Evolutionary conservation across 768 basidiomycete species (phyloP).

Genomic region (Tulasnella sp.): DNA sequence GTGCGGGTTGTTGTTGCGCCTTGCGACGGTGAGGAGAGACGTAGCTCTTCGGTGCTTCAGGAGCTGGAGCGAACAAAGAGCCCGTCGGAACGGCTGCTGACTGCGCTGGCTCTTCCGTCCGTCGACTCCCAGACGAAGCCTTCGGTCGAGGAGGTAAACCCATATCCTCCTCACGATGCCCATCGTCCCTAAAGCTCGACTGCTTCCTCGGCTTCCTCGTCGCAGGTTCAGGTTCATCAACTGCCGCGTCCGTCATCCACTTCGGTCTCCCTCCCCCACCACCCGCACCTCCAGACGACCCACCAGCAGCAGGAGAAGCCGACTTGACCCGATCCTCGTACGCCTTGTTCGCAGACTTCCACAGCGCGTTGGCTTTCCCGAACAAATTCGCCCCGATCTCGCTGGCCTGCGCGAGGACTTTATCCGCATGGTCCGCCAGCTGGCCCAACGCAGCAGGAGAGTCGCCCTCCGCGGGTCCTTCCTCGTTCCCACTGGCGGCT

Average conservation of each 20-base stretch:
- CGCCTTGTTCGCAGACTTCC: constrained; percentile 67
- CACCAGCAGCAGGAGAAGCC: neutral
- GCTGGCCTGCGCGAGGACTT: constrained; percentile 68
- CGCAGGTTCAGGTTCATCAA: neutral
- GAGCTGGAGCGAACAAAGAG: constrained; percentile 27
- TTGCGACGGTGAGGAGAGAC: constrained; percentile 35
- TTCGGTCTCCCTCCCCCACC: too few species aligned
- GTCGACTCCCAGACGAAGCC: neutral
- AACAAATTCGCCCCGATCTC: constrained; percentile 78
- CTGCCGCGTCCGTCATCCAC: constrained; percentile 52
- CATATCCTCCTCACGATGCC: constrained; percentile 16
- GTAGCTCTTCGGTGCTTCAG: constrained; percentile 30
- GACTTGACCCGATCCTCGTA: constrained; percentile 58
- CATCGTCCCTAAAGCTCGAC: constrained; percentile 29
- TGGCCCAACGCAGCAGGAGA: neutral
- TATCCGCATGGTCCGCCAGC: constrained; percentile 54
- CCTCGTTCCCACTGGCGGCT: neutral
- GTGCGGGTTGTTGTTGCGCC: constrained; percentile 15
- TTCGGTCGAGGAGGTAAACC: constrained; percentile 7
- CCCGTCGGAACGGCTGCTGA: constrained; percentile 19
- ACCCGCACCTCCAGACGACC: too few species aligned
- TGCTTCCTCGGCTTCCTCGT: neutral
- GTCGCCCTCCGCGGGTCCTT: neutral
- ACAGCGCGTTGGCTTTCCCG: constrained; percentile 72
- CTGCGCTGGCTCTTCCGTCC: neutral